A percentile compares a stretch with the other conserved stretches of the same genome.
These are phyloP conservation scores for Aspergillus pseudoglaucus DNA, from an alignment of 2,329 filamentous ascomycete species.

Conservation along the genomic window DNA sequence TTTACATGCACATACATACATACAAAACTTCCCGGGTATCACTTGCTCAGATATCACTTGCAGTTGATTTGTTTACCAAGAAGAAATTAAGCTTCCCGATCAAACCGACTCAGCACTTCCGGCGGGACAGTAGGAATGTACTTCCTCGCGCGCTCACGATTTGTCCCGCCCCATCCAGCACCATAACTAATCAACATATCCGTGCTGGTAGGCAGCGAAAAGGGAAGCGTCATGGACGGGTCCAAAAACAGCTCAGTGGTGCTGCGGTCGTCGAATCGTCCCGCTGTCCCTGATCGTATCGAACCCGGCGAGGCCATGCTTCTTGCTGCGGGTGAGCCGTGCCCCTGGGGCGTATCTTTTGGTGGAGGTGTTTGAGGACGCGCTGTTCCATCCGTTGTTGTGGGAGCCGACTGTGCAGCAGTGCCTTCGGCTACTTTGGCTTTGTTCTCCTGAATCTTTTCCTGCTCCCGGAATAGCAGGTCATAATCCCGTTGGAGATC, in stretches of 20 bases:
- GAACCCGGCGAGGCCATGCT: constrained; percentile 17
- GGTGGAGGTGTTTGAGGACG: constrained; percentile 24
- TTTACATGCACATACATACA: not conserved
- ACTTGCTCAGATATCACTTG: not conserved
- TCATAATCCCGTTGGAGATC: constrained; percentile 70
- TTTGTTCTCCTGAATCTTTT: constrained; percentile 24
- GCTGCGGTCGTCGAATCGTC: constrained; percentile 20
- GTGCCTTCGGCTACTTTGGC: constrained; percentile 3
- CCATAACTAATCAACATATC: constrained; percentile 97
- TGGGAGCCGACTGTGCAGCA: constrained; percentile 6
- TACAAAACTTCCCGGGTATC: not conserved
- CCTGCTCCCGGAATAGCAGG: constrained; percentile 42
- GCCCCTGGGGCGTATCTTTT: constrained; percentile 1
- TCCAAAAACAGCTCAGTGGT: constrained; percentile 61
- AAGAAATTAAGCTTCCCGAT: constrained; percentile 40
- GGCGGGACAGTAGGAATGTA: constrained; percentile 94
- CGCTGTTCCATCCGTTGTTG: not conserved
- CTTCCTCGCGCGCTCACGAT: constrained; percentile 84
- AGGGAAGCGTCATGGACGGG: constrained; percentile 86
- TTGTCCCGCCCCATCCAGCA: constrained; percentile 86
- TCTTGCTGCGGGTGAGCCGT: constrained; percentile 8
- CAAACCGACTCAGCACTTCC: constrained; percentile 85
- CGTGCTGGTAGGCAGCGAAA: constrained; percentile 88
- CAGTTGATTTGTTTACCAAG: too few species aligned
- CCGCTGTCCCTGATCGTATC: constrained; percentile 9